Percentiles rank a stretch among this genome's conserved stretches.
phyloP scores from a whole-genome alignment of 257 asterid genomes.

The Voacanga thouarsii region DNA sequence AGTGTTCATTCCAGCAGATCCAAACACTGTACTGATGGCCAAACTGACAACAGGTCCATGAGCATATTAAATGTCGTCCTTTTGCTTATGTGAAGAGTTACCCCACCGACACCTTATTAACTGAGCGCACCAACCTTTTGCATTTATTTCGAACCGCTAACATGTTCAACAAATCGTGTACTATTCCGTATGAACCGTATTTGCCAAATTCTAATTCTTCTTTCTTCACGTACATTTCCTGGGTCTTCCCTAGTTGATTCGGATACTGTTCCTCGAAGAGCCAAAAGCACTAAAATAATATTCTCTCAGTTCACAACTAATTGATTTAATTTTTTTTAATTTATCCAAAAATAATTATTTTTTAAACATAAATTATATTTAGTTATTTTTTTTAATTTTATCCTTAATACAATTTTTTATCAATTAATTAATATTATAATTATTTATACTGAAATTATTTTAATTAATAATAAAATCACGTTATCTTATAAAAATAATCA shows the following conservation, averaged over 20 bases:
- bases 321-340: no score
- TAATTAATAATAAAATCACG: no score
- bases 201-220: not conserved
- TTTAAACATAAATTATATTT: no score
- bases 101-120: constrained; percentile 35
- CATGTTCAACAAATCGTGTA: constrained; percentile 15
- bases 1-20: constrained; percentile 21
- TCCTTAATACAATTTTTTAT: no score
- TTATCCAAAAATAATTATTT: no score
- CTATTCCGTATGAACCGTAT: constrained; percentile 52
- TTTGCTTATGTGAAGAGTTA: constrained; percentile 13
- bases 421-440: no score
- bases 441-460: no score
- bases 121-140: constrained; percentile 28
- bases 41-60: constrained; percentile 24
- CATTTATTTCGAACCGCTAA: constrained; percentile 38
- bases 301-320: no score
- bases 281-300: not conserved
- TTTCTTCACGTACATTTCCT: constrained; percentile 2
- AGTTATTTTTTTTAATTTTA: no score
- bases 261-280: not conserved
- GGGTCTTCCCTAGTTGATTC: not conserved
- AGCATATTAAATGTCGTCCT: constrained; percentile 24
- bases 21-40: constrained; percentile 20
- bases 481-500: no score